A percentile compares a stretch with the other conserved stretches of the same genome.
Evolutionary conservation across 768 basidiomycete species (phyloP).

Genomic region (Podaxis carcinomalis): DNA sequence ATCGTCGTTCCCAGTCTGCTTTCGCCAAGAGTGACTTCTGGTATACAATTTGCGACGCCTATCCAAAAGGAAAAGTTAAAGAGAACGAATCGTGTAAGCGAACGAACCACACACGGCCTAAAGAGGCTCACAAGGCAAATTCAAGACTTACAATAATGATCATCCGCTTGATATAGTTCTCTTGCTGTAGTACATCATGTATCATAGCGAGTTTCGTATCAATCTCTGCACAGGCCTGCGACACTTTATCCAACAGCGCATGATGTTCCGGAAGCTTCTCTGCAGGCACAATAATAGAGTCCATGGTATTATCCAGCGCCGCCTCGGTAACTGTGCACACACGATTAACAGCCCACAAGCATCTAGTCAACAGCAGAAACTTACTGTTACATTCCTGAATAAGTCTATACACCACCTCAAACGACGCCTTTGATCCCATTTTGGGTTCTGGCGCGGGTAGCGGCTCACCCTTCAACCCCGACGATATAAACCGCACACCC

Average conservation of each 20-base stretch:
- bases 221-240: conserved; percentile 10
- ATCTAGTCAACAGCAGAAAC: neutral
- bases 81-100: neutral
- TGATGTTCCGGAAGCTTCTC: conserved; percentile 11
- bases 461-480: conserved; percentile 10
- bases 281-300: conserved; percentile 10
- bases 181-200: conserved; percentile 11
- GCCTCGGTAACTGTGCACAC: neutral
- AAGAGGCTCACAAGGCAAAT: neutral
- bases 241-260: conserved; percentile 10
- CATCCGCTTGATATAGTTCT: conserved; percentile 11
- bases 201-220: conserved; percentile 12
- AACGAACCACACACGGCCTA: too few relatives aligned
- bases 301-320: conserved; percentile 6
- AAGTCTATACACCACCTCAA: conserved; percentile 8
- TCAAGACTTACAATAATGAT: conserved; percentile 7
- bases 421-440: conserved; percentile 11
- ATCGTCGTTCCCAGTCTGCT: conserved; percentile 12
- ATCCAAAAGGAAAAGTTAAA: neutral
- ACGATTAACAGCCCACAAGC: neutral
- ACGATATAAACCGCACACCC: conserved; percentile 9
- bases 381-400: conserved; percentile 10
- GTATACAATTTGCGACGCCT: conserved; percentile 12
- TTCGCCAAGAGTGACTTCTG: conserved; percentile 8
- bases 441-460: conserved; percentile 6